Evolutionary conservation across 2,329 filamentous ascomycete genomes (phyloP), one percentile per base, ranked within the genome.

Genomic region (Aureobasidium zeae): DNA sequence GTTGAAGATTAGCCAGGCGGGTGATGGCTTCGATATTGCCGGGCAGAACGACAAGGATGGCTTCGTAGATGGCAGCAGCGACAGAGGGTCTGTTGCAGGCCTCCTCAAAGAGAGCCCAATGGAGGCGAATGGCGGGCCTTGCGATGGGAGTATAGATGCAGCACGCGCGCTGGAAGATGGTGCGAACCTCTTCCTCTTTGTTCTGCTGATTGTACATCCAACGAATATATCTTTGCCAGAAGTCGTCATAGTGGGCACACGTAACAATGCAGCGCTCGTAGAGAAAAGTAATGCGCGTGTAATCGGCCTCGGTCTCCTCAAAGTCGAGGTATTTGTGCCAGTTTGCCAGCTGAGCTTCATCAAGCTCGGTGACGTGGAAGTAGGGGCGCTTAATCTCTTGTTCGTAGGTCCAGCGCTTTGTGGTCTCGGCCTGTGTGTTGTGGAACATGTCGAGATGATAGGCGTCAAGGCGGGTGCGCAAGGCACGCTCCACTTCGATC

Each of bases 301-400:
- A 86, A 51, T 88, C 78, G 41, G 84, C 86, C 61, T 93, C 82
- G 0, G 73, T 66, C 65, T 98, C 91, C 60, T 98, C 91, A 54
- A 93, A 96, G 59, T 96, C 89, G 32, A 98, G 76, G 56, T 96
- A 98, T 57, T 94, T 94, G 55, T 84, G 78, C 91, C 91, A 98
- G 63, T 94, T 95, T 26, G 69, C 71, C 13, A 98, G 67, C 58
- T 98, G 86, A 7, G 76, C 67, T 48, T 91, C 80, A 54, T 95
- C 88, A 7, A 98, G 73, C 58, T 94, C 86, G 1, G 86, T 94
- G 21, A 95, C 86, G 58, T 95, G 89, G 67, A 95, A 98, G 62
- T 96, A 98, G 1, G 87, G 87, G 2, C 91, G 79, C 68, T 95
- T 96, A 57, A 96, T 84, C 61, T 93, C 86, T 0, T 86, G 83